Conservation (phyloP, 2,329 filamentous ascomycete species). For the Fusarium virguliforme region DNA sequence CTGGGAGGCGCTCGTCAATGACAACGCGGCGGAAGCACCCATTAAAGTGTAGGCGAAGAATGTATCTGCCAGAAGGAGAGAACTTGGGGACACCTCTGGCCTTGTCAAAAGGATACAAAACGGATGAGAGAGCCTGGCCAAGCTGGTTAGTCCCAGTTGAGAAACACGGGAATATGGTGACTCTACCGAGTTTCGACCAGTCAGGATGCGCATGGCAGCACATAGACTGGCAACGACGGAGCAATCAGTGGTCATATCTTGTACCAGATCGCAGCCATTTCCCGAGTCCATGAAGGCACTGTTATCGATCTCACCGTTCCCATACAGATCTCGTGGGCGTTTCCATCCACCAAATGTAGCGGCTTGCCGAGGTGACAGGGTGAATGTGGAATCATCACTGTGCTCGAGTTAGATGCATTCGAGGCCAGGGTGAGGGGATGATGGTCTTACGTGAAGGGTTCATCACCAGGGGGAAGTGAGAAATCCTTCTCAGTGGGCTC, state of each 20-base stretch:
- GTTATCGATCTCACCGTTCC: conserved; percentile 51
- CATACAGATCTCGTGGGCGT: conserved; percentile 76
- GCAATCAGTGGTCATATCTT: conserved; percentile 96
- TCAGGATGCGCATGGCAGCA: conserved; percentile 79
- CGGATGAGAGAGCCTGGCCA: conserved; percentile 76
- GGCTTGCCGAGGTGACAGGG: conserved; percentile 81
- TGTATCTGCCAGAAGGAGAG: conserved; percentile 89
- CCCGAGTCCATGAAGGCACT: conserved; percentile 70
- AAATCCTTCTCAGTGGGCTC: conserved; percentile 77
- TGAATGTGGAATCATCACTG: conserved; percentile 79
- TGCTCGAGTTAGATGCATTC: conserved; percentile 14
- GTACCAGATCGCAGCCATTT: conserved; percentile 84
- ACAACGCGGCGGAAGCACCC: conserved; percentile 89
- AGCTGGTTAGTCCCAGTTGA: conserved; percentile 16
- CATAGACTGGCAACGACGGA: conserved; percentile 97
- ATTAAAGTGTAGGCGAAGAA: conserved; percentile 96
- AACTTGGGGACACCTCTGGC: conserved; percentile 70
- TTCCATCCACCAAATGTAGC: conserved; percentile 89
- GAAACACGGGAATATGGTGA: background rate
- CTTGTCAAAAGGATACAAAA: conserved; percentile 83
- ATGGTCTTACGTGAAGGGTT: conserved; percentile 74
- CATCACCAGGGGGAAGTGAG: conserved; percentile 62
- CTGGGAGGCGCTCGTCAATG: conserved; percentile 90
- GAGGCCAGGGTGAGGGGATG: background rate
- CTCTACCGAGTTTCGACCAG: conserved; percentile 77